Evolutionary conservation across 148 eudicot genomes (phyloP), one percentile per base, ranked within the genome.

Genomic region (Cornus suecica): DNA sequence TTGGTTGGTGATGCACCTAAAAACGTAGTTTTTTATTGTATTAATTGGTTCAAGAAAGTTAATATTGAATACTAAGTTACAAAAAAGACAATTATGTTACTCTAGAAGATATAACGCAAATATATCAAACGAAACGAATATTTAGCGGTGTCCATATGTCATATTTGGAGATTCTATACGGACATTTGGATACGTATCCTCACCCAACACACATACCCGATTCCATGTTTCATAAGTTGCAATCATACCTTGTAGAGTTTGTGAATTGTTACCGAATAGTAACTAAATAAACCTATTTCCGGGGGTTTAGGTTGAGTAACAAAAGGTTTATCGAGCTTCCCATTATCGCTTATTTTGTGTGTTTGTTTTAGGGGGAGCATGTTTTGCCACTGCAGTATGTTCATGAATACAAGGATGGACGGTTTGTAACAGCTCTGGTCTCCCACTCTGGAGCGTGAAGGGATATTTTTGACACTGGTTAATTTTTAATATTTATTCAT

Each of bases 371-470:
- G 99, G 93, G 71, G 61, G 97, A 95, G 87, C 90, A 92, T 85
- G 74, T 94, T 77, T 82, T 95, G 79, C 99, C 99, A 20, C 97
- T 93, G 86, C 99, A 95, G 81, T 93, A 81, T 76, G 70, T 88
- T 74, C 98, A 95, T 70, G 79, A 68, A 15, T 95, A 68, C 85
- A 82, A 85, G 84, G 93, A 95, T 82, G 97, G 97, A 37, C 91
- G 86, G 31, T 93, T 95, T 41, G 83, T 87, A 74, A 93, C 99
- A 24, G 88, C 89, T 70, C 97, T 97, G 8, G 88, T 91, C 80
- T 85, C 97, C 41, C 99, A 95, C 89, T 93, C 97, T 62, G 99
- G 97, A 68, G 97, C 80, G 62, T 95, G 84, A 91, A 73, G 61
- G 51, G 66, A 56, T 15, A 56, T 41, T 34, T 41, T 32, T 25